A percentile compares a stretch with the other conserved stretches of the same genome.
phyloP scores from a whole-genome alignment of 2,329 filamentous ascomycete genomes.

The Diaporthe amygdali region DNA sequence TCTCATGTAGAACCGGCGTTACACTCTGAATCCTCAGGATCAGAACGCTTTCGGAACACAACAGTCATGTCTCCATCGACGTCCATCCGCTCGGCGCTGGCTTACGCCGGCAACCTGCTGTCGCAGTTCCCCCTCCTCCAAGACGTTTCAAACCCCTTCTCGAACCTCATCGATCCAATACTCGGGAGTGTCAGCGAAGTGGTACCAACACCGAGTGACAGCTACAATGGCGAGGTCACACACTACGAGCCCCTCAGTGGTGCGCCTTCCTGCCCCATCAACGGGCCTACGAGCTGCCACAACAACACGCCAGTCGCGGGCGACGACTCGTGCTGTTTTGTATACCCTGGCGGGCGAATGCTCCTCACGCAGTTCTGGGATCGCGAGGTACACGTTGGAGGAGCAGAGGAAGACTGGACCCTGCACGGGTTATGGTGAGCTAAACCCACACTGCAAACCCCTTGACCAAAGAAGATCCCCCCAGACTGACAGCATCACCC shows the following conservation, averaged over 20 bases:
- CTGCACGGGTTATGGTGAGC: conserved; percentile 49
- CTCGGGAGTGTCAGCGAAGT: conserved; percentile 25
- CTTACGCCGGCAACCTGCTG: conserved; percentile 40
- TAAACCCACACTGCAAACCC: neutral
- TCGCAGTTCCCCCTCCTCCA: conserved; percentile 37
- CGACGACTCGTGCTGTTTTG: conserved; percentile 47
- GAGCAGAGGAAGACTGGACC: conserved; percentile 50
- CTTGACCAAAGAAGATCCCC: neutral
- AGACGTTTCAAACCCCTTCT: conserved; percentile 31
- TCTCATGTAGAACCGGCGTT: conserved; percentile 9
- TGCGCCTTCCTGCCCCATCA: conserved; percentile 45
- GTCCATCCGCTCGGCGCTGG: conserved; percentile 36
- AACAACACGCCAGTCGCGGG: conserved; percentile 39
- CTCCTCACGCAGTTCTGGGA: conserved; percentile 52
- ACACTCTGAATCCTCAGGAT: neutral
- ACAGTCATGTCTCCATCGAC: conserved; percentile 31
- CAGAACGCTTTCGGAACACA: neutral
- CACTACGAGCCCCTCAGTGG: conserved; percentile 42
- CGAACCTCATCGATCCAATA: conserved; percentile 24
- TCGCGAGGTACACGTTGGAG: conserved; percentile 42
- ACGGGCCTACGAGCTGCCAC: conserved; percentile 47
- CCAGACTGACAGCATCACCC: neutral
- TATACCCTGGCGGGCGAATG: conserved; percentile 46
- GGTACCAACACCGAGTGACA: neutral
- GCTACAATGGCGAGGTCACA: conserved; percentile 27